Percentiles rank a stretch among this genome's conserved stretches.
phyloP scores from a whole-genome alignment of 129 eudicot genomes.

The Saussurea involucrata region DNA sequence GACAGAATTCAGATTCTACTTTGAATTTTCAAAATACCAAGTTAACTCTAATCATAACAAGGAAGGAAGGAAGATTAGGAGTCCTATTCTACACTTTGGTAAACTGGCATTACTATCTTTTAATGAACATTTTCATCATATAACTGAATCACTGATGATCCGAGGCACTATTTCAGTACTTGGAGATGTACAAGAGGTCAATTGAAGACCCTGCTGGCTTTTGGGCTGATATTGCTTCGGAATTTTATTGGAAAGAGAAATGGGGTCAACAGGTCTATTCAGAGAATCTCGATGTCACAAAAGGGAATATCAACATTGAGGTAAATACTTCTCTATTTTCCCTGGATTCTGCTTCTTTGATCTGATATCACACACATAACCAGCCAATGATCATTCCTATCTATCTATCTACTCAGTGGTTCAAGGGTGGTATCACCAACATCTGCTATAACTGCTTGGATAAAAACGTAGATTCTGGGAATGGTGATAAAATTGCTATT shows the following conservation, averaged over 20 bases:
- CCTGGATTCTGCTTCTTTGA: neutral
- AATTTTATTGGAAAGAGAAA: slow-evolving; percentile 77
- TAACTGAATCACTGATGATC: slow-evolving; percentile 5
- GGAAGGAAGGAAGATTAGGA: neutral
- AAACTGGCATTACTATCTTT: neutral
- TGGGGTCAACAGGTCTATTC: slow-evolving; percentile 63
- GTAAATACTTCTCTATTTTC: slow-evolving; percentile 24
- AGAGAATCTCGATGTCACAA: slow-evolving; percentile 78
- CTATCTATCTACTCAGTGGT: slow-evolving; percentile 62
- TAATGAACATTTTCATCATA: neutral
- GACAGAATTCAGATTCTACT: neutral
- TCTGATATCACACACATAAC: neutral
- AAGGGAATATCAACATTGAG: slow-evolving; percentile 75
- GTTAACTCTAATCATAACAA: neutral
- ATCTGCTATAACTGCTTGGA: slow-evolving; percentile 96
- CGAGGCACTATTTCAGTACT: slow-evolving; percentile 39
- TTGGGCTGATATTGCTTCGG: slow-evolving; percentile 90
- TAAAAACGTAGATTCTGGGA: slow-evolving; percentile 60
- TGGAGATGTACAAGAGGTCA: slow-evolving; percentile 86
- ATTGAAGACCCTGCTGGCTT: slow-evolving; percentile 86
- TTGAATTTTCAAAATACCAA: neutral
- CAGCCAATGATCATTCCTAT: neutral
- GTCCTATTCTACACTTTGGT: neutral
- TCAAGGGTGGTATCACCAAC: slow-evolving; percentile 91
- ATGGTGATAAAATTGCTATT: slow-evolving; percentile 81